Percentiles rank a stretch among this genome's conserved stretches.
Conservation (phyloP, 495 filamentous ascomycete species). For the Filosporella fistucella region DNA sequence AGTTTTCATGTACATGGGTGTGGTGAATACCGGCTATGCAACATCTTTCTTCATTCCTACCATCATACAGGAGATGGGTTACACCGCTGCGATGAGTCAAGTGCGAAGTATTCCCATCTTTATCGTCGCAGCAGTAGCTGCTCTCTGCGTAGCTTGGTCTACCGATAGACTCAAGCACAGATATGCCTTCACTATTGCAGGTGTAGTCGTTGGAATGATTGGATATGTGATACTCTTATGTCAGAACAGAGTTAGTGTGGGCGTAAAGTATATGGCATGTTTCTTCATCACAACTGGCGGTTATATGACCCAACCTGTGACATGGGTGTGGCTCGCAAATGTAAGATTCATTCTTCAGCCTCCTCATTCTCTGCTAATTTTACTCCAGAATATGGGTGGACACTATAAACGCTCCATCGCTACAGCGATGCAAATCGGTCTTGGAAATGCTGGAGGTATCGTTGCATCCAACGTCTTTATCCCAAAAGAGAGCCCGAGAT, state of each 20-base stretch:
- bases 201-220: constrained; percentile 41
- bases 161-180: constrained; percentile 36
- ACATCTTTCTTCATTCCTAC: constrained; percentile 51
- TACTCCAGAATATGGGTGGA: constrained; percentile 49
- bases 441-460: constrained; percentile 55
- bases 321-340: constrained; percentile 22
- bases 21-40: constrained; percentile 45
- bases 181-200: constrained; percentile 40
- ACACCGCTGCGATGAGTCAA: constrained; percentile 42
- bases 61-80: constrained; percentile 53
- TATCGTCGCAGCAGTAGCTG: constrained; percentile 36
- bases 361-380: constrained; percentile 47
- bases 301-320: constrained; percentile 13
- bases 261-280: constrained; percentile 33
- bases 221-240: constrained; percentile 42
- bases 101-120: constrained; percentile 55
- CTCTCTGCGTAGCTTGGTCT: constrained; percentile 37
- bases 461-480: constrained; percentile 48
- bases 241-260: constrained; percentile 16
- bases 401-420: constrained; percentile 60
- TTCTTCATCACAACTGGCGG: constrained; percentile 33
- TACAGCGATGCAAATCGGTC: constrained; percentile 47
- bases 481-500: constrained; percentile 40
- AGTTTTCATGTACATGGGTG: constrained; percentile 20
- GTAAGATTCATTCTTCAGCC: constrained; percentile 14